phyloP scores from a whole-genome alignment of 1,284 basidiomycete genomes.

The Coriolopsis trogii region DNA sequence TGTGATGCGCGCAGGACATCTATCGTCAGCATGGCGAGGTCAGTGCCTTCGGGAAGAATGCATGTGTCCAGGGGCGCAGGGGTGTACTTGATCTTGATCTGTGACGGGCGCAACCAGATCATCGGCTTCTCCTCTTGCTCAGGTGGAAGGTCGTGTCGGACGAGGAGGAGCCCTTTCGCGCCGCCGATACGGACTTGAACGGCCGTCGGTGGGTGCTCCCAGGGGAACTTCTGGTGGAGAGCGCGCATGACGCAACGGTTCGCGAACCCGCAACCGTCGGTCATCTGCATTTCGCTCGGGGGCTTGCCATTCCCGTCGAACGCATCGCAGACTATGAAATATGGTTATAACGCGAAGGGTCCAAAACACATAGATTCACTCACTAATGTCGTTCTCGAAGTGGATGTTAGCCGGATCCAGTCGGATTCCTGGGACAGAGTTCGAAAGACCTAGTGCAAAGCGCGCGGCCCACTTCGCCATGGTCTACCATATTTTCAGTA shows the following conservation, averaged over 20 bases:
- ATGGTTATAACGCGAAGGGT: constrained; percentile 9
- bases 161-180: constrained; percentile 33
- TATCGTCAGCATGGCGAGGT: constrained; percentile 39
- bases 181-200: constrained; percentile 45
- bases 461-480: constrained; percentile 45
- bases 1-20: constrained; percentile 43
- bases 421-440: constrained; percentile 41
- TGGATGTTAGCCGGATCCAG: constrained; percentile 30
- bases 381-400: constrained; percentile 36
- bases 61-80: background rate
- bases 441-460: constrained; percentile 41
- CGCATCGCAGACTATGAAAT: constrained; percentile 14
- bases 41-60: constrained; percentile 18
- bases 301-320: constrained; percentile 27
- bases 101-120: constrained; percentile 44
- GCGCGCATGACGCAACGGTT: constrained; percentile 35
- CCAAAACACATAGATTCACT: constrained; percentile 24
- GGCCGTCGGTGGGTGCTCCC: constrained; percentile 39
- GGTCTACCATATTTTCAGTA: constrained; percentile 27
- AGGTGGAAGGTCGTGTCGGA: constrained; percentile 14
- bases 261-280: constrained; percentile 47
- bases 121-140: constrained; percentile 24
- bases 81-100: constrained; percentile 44
- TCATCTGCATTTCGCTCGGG: constrained; percentile 42
- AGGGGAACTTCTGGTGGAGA: constrained; percentile 33